phyloP scores from a whole-genome alignment of 192 early-diverging fungal species.

The Umbelopsis sp. region DNA sequence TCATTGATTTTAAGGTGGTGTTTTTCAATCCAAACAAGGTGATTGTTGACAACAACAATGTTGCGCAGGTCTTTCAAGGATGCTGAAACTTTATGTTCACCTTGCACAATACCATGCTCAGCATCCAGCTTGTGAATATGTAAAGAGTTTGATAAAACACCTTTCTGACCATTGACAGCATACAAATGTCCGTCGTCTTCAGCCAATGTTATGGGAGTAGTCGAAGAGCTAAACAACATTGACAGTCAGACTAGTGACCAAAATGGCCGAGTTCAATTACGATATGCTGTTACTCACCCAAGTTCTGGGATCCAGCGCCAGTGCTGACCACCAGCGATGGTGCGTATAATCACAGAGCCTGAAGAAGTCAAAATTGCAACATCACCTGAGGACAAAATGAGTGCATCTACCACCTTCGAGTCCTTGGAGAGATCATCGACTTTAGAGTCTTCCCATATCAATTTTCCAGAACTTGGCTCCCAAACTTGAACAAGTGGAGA shows the following conservation, averaged over 20 bases:
- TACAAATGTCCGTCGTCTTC: constrained; percentile 4
- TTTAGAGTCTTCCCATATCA: constrained; percentile 34
- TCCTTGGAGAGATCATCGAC: constrained; percentile 26
- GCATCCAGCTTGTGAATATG: constrained; percentile 43
- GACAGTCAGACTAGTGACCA: constrained; percentile 16
- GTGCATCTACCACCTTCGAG: constrained; percentile 4
- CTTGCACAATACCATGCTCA: constrained; percentile 33
- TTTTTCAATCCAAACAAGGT: constrained; percentile 54
- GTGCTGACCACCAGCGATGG: background rate
- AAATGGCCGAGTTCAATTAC: constrained; percentile 26
- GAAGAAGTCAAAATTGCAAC: constrained; percentile 17
- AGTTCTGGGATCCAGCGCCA: constrained; percentile 22
- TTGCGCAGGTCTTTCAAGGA: constrained; percentile 31
- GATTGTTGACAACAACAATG: constrained; percentile 41
- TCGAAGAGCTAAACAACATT: background rate
- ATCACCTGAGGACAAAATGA: background rate
- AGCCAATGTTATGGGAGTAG: constrained; percentile 20
- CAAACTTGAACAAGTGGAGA: constrained; percentile 35
- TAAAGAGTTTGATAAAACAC: constrained; percentile 20
- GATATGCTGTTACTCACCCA: background rate
- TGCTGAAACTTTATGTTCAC: constrained; percentile 43
- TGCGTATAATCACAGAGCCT: constrained; percentile 8
- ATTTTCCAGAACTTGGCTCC: constrained; percentile 40
- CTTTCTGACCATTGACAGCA: background rate
- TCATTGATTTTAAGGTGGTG: constrained; percentile 46